These are phyloP conservation scores for Tulasnella sp. DNA, from an alignment of 768 basidiomycete genomes.

Conservation along the genomic window DNA sequence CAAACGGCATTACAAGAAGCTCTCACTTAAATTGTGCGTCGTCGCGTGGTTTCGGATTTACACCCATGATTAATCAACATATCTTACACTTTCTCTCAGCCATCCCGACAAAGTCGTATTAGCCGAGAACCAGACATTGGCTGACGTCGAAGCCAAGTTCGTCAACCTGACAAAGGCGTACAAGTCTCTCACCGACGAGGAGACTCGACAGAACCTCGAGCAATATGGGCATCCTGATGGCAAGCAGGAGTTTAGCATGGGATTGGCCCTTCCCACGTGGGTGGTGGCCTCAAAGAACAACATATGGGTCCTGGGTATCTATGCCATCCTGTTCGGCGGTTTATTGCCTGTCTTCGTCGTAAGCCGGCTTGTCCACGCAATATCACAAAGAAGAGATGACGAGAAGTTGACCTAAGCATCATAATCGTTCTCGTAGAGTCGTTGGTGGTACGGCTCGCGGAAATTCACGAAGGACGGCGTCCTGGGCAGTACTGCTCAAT, in stretches of 20 bases:
- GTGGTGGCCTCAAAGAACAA: slow-evolving; percentile 87
- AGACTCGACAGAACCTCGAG: slow-evolving; percentile 79
- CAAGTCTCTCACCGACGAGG: slow-evolving; percentile 92
- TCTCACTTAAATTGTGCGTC: slow-evolving; percentile 74
- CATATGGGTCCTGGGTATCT: slow-evolving; percentile 78
- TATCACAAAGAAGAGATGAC: too few relatives aligned
- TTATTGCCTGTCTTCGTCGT: slow-evolving; percentile 78
- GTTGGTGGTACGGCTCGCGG: slow-evolving; percentile 95
- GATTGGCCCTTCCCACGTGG: slow-evolving; percentile 91
- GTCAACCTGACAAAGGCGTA: slow-evolving; percentile 95
- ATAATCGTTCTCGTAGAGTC: slow-evolving; percentile 37
- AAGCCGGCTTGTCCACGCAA: neutral
- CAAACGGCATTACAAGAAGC: slow-evolving; percentile 88
- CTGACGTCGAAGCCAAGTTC: slow-evolving; percentile 75
- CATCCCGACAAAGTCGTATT: slow-evolving; percentile 95
- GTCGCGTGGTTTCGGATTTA: slow-evolving; percentile 41
- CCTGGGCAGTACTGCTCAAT: slow-evolving; percentile 64
- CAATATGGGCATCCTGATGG: slow-evolving; percentile 93
- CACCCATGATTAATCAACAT: slow-evolving; percentile 66
- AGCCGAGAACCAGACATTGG: slow-evolving; percentile 69
- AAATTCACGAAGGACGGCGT: slow-evolving; percentile 88
- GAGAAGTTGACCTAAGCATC: slow-evolving; percentile 20
- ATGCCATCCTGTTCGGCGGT: slow-evolving; percentile 80
- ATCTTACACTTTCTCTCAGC: slow-evolving; percentile 63
- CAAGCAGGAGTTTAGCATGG: slow-evolving; percentile 86